These are phyloP conservation scores for Waltergamsia citrina DNA, from an alignment of 2,329 filamentous ascomycete species.

Conservation along the genomic window DNA sequence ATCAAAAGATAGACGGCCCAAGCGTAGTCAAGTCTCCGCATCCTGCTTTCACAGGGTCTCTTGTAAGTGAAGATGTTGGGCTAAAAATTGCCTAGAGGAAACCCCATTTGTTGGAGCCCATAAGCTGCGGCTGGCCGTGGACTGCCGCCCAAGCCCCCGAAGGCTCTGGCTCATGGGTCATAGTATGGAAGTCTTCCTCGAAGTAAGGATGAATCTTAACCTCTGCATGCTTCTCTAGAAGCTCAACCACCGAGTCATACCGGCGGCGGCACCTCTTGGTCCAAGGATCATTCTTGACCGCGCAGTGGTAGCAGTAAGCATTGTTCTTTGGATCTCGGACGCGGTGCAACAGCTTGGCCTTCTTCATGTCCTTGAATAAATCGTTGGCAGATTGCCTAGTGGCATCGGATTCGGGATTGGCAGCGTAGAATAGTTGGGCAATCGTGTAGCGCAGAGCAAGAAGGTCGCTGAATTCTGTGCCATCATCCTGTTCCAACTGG, in stretches of 20 bases:
- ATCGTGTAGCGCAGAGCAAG: constrained; percentile 29
- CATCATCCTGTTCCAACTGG: constrained; percentile 23
- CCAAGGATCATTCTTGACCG: constrained; percentile 32
- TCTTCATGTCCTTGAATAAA: constrained; percentile 25
- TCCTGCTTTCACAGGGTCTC: too few species aligned
- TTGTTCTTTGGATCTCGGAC: constrained; percentile 26
- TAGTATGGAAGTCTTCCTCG: constrained; percentile 32
- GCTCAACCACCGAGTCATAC: constrained; percentile 25
- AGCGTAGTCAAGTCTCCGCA: too few species aligned
- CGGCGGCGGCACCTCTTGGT: constrained; percentile 30
- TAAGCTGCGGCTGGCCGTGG: constrained; percentile 5
- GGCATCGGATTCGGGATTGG: constrained; percentile 20
- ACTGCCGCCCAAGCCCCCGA: constrained; percentile 25
- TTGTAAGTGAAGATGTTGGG: too few species aligned
- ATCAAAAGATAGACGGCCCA: too few species aligned
- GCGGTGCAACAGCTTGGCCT: constrained; percentile 22
- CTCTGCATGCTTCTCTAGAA: constrained; percentile 26
- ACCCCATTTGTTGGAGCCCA: constrained; percentile 12
- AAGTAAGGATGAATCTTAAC: constrained; percentile 29
- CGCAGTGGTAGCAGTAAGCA: constrained; percentile 31
- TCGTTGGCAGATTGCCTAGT: constrained; percentile 25
- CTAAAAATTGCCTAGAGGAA: constrained; percentile 24
- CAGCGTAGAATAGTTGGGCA: constrained; percentile 27
- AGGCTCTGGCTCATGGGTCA: constrained; percentile 25
- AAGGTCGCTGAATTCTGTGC: constrained; percentile 21